Percentiles rank a stretch among this genome's conserved stretches.
Conservation (phyloP, 345 rosid genomes). For the Eucalyptus decipiens region DNA sequence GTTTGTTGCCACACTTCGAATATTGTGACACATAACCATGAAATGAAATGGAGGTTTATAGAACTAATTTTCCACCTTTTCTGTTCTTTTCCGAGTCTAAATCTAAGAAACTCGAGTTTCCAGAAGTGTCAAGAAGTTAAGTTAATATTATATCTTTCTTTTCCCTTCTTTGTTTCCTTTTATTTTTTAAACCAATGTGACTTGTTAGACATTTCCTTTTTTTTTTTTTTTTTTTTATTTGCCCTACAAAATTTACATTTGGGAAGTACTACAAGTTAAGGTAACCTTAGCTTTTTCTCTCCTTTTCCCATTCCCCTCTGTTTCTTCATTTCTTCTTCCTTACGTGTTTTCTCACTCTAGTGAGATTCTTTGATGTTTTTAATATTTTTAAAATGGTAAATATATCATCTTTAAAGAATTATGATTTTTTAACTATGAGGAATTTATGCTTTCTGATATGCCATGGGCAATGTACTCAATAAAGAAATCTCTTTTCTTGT, state of each 20-base stretch:
- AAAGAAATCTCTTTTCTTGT: too few species aligned
- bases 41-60: not conserved
- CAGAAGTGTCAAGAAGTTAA: not conserved
- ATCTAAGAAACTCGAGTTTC: not conserved
- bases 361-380: too few species aligned
- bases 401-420: too few species aligned
- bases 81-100: not conserved
- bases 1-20: not conserved
- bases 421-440: too few species aligned
- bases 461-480: too few species aligned
- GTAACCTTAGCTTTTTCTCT: not conserved
- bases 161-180: not conserved
- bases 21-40: not conserved
- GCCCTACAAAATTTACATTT: fast-evolving
- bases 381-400: too few species aligned
- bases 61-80: not conserved
- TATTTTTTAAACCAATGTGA: not conserved
- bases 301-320: not conserved
- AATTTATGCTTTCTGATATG: too few species aligned
- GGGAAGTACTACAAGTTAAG: not conserved
- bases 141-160: not conserved
- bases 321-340: not conserved
- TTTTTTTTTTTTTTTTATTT: too few species aligned
- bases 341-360: too few species aligned
- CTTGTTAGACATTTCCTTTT: not conserved